Conservation (phyloP, 2,329 filamentous ascomycete species). For the Cryphonectria parasitica region DNA sequence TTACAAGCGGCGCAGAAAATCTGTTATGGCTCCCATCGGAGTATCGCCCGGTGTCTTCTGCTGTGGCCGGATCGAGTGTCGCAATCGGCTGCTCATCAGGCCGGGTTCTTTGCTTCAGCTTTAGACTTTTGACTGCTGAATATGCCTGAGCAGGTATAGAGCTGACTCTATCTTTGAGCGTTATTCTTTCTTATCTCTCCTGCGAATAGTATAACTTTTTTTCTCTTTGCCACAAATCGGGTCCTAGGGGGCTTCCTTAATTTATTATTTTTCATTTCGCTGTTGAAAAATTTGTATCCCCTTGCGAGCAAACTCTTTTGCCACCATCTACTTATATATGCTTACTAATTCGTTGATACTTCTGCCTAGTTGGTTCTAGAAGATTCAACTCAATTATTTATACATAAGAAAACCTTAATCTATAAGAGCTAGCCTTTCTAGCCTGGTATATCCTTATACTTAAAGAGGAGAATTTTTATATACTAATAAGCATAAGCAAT, state of each 20-base stretch:
- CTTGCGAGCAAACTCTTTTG: too few species aligned
- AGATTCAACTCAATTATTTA: too few species aligned
- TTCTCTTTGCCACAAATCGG: not conserved
- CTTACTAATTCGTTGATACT: too few species aligned
- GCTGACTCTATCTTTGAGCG: not conserved
- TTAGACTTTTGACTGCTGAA: not conserved
- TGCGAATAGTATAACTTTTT: not conserved
- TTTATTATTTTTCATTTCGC: not conserved
- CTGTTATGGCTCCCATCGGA: constrained; percentile 10
- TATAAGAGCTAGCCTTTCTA: too few species aligned
- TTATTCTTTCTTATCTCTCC: not conserved
- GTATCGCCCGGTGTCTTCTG: not conserved
- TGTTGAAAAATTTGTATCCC: too few species aligned
- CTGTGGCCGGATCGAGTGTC: not conserved
- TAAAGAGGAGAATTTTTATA: too few species aligned
- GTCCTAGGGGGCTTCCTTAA: not conserved
- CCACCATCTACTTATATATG: too few species aligned
- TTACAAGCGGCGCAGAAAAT: constrained; percentile 1
- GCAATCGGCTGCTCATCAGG: not conserved
- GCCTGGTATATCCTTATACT: too few species aligned
- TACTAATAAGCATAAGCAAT: too few species aligned
- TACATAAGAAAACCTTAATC: too few species aligned
- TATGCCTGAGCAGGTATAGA: not conserved
- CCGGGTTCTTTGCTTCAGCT: not conserved
- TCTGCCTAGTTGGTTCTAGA: too few species aligned